Conservation (phyloP, 306 rosid species). For the Potentilla sterilis region DNA sequence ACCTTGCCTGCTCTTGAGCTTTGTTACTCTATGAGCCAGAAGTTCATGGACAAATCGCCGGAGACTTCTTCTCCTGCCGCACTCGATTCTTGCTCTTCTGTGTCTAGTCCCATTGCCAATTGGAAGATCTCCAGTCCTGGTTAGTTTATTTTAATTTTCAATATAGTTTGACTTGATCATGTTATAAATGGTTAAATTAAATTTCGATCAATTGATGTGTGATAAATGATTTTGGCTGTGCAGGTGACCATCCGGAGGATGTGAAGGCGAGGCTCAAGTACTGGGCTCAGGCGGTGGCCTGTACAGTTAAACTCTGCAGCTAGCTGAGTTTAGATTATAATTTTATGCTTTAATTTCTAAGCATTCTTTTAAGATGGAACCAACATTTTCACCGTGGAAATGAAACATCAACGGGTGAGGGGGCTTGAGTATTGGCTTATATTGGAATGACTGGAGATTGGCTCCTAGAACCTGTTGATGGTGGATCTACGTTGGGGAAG, state of each 20-base stretch:
- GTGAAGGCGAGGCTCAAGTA: slow-evolving; percentile 89
- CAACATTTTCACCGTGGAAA: neutral
- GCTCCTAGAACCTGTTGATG: slow-evolving; percentile 30
- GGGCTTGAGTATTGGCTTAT: too few relatives aligned
- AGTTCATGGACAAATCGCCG: slow-evolving; percentile 50
- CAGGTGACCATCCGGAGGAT: slow-evolving; percentile 91
- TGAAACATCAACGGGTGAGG: neutral
- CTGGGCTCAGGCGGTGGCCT: slow-evolving; percentile 95
- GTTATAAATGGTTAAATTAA: too few relatives aligned
- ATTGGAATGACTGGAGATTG: too few relatives aligned
- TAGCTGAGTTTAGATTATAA: neutral
- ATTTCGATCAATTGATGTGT: neutral
- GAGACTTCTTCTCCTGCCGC: slow-evolving; percentile 30
- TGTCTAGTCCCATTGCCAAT: slow-evolving; percentile 51
- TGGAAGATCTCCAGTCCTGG: slow-evolving; percentile 95
- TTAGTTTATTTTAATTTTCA: slow-evolving; percentile 8
- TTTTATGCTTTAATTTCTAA: neutral
- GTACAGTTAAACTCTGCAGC: slow-evolving; percentile 80
- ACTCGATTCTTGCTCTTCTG: slow-evolving; percentile 39
- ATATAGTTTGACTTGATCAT: too few relatives aligned
- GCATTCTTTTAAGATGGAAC: neutral
- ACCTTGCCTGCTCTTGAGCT: slow-evolving; percentile 84
- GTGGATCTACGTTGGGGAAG: slow-evolving; percentile 24
- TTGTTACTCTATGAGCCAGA: slow-evolving; percentile 79
- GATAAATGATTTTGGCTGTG: neutral